Evolutionary conservation across 2,329 filamentous ascomycete genomes (phyloP).

Genomic region (Pseudogymnoascus sp.): DNA sequence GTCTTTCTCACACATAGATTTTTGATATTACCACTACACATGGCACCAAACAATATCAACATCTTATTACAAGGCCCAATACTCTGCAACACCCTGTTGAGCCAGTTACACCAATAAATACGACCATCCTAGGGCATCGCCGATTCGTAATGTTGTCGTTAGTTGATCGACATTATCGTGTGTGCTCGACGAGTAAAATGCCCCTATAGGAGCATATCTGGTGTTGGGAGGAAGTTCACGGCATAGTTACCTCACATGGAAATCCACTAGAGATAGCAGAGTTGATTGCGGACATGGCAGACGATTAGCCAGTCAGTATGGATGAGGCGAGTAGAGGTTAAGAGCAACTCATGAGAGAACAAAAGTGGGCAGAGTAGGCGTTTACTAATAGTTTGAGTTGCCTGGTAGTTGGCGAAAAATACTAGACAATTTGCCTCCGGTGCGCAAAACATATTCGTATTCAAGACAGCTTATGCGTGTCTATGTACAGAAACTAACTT

Average conservation of each 20-base stretch:
- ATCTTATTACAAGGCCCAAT: too few relatives aligned
- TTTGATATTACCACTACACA: too few relatives aligned
- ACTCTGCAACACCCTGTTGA: slow-evolving; percentile 42
- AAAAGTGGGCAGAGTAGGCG: too few relatives aligned
- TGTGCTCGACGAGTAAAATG: slow-evolving; percentile 45
- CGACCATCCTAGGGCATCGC: slow-evolving; percentile 45
- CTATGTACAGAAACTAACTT: neutral
- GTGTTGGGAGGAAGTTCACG: neutral
- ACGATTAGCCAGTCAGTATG: neutral
- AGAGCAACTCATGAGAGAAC: neutral
- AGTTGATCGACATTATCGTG: slow-evolving; percentile 46
- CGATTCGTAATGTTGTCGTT: slow-evolving; percentile 52
- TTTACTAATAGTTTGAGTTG: too few relatives aligned
- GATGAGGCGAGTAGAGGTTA: neutral
- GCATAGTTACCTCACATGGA: too few relatives aligned
- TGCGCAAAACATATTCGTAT: neutral
- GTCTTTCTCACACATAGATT: too few relatives aligned
- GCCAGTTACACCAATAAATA: slow-evolving; percentile 45
- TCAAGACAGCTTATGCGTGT: neutral
- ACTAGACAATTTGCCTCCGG: too few relatives aligned
- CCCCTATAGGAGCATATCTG: slow-evolving; percentile 39
- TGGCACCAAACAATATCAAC: too few relatives aligned
- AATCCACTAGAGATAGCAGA: neutral
- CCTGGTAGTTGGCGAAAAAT: too few relatives aligned
- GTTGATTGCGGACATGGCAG: neutral